These are phyloP conservation scores for Acacia concinna DNA, from an alignment of 331 rosid species.

Conservation along the genomic window DNA sequence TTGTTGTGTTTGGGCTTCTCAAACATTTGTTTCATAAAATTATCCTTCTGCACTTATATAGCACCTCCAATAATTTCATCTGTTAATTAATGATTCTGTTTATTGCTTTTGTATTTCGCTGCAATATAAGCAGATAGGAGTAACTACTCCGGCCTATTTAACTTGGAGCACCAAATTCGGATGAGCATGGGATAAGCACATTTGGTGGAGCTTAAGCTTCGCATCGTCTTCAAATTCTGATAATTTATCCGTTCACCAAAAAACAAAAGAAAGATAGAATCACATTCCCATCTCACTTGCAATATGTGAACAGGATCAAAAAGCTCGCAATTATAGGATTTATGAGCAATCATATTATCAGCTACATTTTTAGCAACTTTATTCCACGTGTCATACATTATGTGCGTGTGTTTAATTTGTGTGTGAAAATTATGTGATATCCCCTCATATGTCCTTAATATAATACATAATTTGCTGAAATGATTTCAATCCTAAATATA, in stretches of 20 bases:
- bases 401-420: too few species aligned
- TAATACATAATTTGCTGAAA: too few species aligned
- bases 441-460: too few species aligned
- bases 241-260: slow-evolving; percentile 12
- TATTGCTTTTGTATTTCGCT: background rate
- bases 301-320: background rate
- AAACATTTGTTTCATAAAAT: background rate
- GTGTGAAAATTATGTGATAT: background rate
- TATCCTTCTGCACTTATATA: background rate
- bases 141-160: background rate
- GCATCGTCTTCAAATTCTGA: background rate
- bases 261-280: slow-evolving; percentile 24
- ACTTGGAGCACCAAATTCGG: slow-evolving; percentile 26
- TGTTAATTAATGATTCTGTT: background rate
- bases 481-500: too few species aligned
- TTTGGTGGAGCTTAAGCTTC: slow-evolving; percentile 29
- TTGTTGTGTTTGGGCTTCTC: background rate
- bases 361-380: background rate
- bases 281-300: slow-evolving; percentile 24
- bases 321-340: background rate
- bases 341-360: background rate
- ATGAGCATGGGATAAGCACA: slow-evolving; percentile 5
- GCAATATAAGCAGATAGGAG: background rate
- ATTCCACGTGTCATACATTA: background rate
- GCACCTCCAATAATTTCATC: background rate